Base-by-base conservation (phyloP, 2,329 filamentous ascomycete genomes). In the Alternaria sp. region DNA sequence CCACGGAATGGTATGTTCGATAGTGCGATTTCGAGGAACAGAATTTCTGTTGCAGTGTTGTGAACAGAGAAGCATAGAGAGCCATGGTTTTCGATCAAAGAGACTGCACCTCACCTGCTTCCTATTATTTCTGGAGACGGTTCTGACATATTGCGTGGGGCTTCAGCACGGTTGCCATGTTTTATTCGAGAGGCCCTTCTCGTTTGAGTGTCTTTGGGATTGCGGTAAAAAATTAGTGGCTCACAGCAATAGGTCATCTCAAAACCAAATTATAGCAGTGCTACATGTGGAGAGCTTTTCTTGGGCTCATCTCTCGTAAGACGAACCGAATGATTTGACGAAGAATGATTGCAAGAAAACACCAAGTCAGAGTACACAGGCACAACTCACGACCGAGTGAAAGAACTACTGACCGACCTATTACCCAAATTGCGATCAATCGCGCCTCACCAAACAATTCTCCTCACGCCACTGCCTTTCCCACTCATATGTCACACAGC, bases 401-500 rank as follows among this genome's bases (percentile, higher is more conserved):
- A 48, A 48, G 44, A 48, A 34, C 31, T 21, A 48, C 21, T 5
- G 13, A 34, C 29, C 23, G 5, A 23, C 11, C 44, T 34, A 48
- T 17, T 48, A 34, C 29, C 44, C 21, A 33, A 36, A 23, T 11
- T 8, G 21, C 31, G 5, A 36, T 36, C 21, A n/a, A 26, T 34
- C 13, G 21, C 31, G 44, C 29, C 44, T 48, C 31, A 48, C 44
- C 21, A 4, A 48, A 26, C 21, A 24, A 26, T 31, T 26, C 23
- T 26, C 21, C 44, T n/a, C 13, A 48, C 44, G 21, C 31, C 9
- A 5, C 21, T 48, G 13, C 21, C 36, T 24, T 2, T 6, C 11
- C 48, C 24, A 37, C 48, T 50, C 33, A 39, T 23, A 14, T 21
- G 34, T 29, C 48, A 23, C 34, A 28, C 48, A 50, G 29, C 46